Evolutionary conservation across 2,329 filamentous ascomycete species (phyloP).

Genomic region (Cercospora janseana): DNA sequence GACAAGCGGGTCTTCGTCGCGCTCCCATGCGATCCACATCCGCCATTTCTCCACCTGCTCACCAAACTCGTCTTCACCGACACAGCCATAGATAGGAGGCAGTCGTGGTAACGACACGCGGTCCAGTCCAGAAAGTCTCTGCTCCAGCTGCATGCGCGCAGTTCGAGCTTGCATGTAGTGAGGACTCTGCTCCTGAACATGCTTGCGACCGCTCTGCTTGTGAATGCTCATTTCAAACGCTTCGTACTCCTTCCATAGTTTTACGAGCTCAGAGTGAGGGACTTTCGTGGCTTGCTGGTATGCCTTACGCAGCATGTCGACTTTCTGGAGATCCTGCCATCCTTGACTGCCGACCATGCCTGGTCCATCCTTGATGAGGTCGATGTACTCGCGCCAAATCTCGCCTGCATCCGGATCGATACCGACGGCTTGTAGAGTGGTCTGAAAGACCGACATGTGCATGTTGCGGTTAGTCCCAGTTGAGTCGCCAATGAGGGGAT

Average conservation of each 20-base stretch:
- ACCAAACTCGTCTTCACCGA: slow-evolving; percentile 79
- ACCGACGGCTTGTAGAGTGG: slow-evolving; percentile 84
- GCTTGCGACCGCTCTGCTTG: slow-evolving; percentile 90
- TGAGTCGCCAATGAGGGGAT: slow-evolving; percentile 79
- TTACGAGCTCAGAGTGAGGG: slow-evolving; percentile 78
- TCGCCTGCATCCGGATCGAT: slow-evolving; percentile 85
- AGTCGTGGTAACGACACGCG: slow-evolving; percentile 77
- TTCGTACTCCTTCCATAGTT: slow-evolving; percentile 96
- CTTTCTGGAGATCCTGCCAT: slow-evolving; percentile 98
- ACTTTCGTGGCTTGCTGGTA: slow-evolving; percentile 88
- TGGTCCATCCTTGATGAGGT: slow-evolving; percentile 85
- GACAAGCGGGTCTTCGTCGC: slow-evolving; percentile 77
- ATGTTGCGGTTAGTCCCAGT: slow-evolving; percentile 73
- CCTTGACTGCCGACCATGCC: slow-evolving; percentile 73
- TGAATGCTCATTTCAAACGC: slow-evolving; percentile 92
- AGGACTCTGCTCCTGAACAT: slow-evolving; percentile 87
- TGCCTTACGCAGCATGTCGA: slow-evolving; percentile 86
- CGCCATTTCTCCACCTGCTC: slow-evolving; percentile 88
- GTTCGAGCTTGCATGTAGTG: slow-evolving; percentile 95
- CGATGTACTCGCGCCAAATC: slow-evolving; percentile 92
- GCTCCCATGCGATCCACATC: slow-evolving; percentile 93
- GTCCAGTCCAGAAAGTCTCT: slow-evolving; percentile 73
- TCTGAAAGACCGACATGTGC: slow-evolving; percentile 84
- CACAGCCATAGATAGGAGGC: slow-evolving; percentile 79
- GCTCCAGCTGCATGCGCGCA: slow-evolving; percentile 85